phyloP scores from a whole-genome alignment of 495 filamentous ascomycete genomes.

The Lentithecium fluviatile region DNA sequence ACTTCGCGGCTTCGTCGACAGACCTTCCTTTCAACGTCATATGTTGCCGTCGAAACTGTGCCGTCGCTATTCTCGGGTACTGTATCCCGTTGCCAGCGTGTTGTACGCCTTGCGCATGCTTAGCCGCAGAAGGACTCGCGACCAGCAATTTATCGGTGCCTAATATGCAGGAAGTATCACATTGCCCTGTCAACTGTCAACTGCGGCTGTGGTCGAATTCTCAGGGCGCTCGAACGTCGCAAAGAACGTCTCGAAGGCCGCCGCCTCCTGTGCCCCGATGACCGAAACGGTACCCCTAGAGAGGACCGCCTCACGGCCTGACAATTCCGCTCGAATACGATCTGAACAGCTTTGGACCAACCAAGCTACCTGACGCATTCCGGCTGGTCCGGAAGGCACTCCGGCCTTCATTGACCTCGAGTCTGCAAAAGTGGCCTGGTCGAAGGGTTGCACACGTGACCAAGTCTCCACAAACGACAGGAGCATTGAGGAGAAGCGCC shows the following conservation, averaged over 20 bases:
- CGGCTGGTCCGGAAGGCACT: too few relatives aligned
- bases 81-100: background rate
- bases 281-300: too few relatives aligned
- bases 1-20: background rate
- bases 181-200: slow-evolving; percentile 10
- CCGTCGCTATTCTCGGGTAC: background rate
- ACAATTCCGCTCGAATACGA: too few relatives aligned
- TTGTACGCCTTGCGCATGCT: background rate
- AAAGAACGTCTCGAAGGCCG: background rate
- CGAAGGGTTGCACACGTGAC: too few relatives aligned
- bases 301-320: too few relatives aligned
- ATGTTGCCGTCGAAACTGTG: background rate
- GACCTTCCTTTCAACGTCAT: background rate
- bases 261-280: background rate
- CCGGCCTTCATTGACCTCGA: too few relatives aligned
- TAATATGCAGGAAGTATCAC: slow-evolving; percentile 17
- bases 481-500: too few relatives aligned
- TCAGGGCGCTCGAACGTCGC: slow-evolving; percentile 8
- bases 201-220: background rate
- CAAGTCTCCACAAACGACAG: too few relatives aligned
- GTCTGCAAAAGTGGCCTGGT: too few relatives aligned
- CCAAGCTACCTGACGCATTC: too few relatives aligned
- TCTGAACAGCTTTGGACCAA: too few relatives aligned
- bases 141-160: slow-evolving; percentile 1
- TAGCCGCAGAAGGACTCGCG: background rate